Conservation (phyloP, 345 rosid species). For the Citrus maxima region DNA sequence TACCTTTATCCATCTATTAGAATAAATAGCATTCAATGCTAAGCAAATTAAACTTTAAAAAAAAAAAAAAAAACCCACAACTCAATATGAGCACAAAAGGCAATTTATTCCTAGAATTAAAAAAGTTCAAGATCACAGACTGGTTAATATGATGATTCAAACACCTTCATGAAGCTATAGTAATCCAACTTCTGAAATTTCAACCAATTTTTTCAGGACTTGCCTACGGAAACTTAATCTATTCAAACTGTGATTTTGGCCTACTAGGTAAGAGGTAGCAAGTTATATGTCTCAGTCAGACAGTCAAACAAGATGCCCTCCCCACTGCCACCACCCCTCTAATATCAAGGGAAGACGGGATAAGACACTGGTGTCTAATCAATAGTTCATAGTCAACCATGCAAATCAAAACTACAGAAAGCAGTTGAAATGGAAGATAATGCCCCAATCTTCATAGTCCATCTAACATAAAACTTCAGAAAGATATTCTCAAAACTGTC, state of each 20-base stretch:
- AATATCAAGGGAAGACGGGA: background rate
- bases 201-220: background rate
- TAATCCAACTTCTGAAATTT: background rate
- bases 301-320: background rate
- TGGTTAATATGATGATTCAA: background rate
- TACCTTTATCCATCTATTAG: slow-evolving; percentile 64
- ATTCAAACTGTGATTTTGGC: background rate
- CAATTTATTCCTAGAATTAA: background rate
- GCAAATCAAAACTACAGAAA: background rate
- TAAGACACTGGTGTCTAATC: background rate
- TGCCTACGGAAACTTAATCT: background rate
- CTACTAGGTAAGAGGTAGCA: background rate
- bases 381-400: background rate
- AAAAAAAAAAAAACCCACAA: background rate
- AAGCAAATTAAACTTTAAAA: background rate
- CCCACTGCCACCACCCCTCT: background rate
- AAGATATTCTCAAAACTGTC: background rate
- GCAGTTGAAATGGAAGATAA: background rate
- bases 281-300: background rate
- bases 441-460: background rate
- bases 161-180: background rate
- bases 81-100: background rate
- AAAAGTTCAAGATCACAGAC: background rate
- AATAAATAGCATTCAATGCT: slow-evolving; percentile 8
- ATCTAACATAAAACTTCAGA: background rate